Percentiles rank a stretch among this genome's conserved stretches.
Evolutionary conservation across 768 basidiomycete species (phyloP).

Genomic region (Russula olivacea): DNA sequence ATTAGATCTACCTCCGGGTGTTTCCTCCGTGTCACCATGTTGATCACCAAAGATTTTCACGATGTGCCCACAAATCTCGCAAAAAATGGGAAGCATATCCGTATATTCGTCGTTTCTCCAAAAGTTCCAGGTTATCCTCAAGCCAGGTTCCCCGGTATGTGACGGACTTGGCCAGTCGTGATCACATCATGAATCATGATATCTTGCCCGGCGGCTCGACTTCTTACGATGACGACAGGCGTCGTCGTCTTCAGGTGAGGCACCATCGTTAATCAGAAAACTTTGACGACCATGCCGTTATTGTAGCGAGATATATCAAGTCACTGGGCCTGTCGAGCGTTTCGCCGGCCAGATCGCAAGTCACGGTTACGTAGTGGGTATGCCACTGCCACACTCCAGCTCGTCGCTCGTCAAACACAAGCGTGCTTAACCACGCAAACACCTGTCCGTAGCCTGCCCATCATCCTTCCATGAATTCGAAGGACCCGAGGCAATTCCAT

Average conservation of each 20-base stretch:
- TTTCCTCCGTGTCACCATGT: slow-evolving; percentile 47
- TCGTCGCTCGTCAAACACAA: not conserved
- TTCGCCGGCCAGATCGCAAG: slow-evolving; percentile 85
- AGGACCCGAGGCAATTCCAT: slow-evolving; percentile 81
- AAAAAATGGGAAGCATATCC: slow-evolving; percentile 54
- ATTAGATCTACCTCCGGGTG: not conserved
- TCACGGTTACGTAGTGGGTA: slow-evolving; percentile 78
- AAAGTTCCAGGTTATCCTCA: slow-evolving; percentile 75
- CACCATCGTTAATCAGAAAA: not conserved
- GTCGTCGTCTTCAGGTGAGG: slow-evolving; percentile 75
- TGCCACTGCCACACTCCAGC: not conserved
- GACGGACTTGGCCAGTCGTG: not conserved
- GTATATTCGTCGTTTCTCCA: slow-evolving; percentile 81
- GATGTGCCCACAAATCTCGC: slow-evolving; percentile 71
- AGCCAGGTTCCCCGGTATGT: slow-evolving; percentile 80
- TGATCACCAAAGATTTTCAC: slow-evolving; percentile 72
- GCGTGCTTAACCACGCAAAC: not conserved
- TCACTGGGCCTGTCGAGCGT: slow-evolving; percentile 94
- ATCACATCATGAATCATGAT: too few species aligned
- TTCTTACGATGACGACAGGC: slow-evolving; percentile 38
- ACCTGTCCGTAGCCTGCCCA: slow-evolving; percentile 53
- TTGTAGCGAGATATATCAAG: slow-evolving; percentile 87
- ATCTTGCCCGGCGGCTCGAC: too few species aligned
- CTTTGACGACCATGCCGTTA: not conserved
- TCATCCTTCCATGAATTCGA: slow-evolving; percentile 91